phyloP scores from a whole-genome alignment of 2,329 filamentous ascomycete genomes.

The Sordariomycetes sp. region DNA sequence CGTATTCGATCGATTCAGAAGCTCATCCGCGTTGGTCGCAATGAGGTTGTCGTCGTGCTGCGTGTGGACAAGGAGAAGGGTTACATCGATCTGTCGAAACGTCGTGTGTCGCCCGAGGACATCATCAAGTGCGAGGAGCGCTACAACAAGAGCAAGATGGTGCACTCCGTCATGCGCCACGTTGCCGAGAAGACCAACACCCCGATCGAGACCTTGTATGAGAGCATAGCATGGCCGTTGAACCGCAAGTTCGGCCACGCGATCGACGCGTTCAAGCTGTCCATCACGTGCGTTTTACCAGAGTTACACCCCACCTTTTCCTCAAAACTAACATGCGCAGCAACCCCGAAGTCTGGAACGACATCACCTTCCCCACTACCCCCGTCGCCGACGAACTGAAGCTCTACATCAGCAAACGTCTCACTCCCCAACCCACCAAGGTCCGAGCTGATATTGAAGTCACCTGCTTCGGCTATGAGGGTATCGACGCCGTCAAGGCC shows the following conservation, averaged over 20 bases:
- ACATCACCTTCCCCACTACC: conserved; percentile 80
- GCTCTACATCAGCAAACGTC: conserved; percentile 91
- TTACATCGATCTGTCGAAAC: conserved; percentile 99
- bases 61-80: conserved; percentile 99
- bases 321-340: conserved; percentile 29
- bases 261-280: conserved; percentile 97
- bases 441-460: conserved; percentile 97
- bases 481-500: conserved; percentile 95
- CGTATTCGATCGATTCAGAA: conserved; percentile 99
- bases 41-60: conserved; percentile 96
- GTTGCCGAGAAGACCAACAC: conserved; percentile 94
- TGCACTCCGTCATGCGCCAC: conserved; percentile 97
- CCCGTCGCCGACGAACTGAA: conserved; percentile 82
- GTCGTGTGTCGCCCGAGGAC: conserved; percentile 93
- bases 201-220: conserved; percentile 91
- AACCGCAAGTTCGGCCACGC: conserved; percentile 97
- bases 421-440: conserved; percentile 98
- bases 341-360: conserved; percentile 93
- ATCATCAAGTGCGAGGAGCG: conserved; percentile 97
- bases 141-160: conserved; percentile 99
- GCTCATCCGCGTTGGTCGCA: conserved; percentile 93
- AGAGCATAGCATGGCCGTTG: conserved; percentile 91
- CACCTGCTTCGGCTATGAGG: conserved; percentile 91
- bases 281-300: conserved; percentile 67
- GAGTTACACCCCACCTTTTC: neutral